A percentile compares a stretch with the other conserved stretches of the same genome.
These are phyloP conservation scores for Solanum chmielewskii DNA, from an alignment of 257 asterid genomes.

Conservation along the genomic window DNA sequence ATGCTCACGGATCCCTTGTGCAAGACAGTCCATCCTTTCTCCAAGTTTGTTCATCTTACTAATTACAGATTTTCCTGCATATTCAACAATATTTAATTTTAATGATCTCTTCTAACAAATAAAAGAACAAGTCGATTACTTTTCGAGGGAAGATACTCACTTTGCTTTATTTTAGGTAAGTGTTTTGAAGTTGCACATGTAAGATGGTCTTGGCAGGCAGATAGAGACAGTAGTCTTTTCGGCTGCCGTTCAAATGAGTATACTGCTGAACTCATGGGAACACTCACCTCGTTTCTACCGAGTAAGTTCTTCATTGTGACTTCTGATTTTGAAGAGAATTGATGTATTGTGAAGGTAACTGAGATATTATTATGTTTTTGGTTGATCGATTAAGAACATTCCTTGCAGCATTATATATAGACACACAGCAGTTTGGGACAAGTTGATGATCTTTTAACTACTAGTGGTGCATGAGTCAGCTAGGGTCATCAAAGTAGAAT, in stretches of 20 bases:
- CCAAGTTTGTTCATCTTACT: neutral
- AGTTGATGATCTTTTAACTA: neutral
- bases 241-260: neutral
- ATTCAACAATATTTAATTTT: neutral
- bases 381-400: neutral
- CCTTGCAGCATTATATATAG: neutral
- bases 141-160: neutral
- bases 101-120: neutral
- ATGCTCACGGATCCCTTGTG: slow-evolving; percentile 39
- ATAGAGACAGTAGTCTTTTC: neutral
- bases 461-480: neutral
- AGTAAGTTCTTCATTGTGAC: neutral
- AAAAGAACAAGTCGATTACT: neutral
- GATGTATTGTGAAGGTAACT: neutral
- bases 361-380: neutral
- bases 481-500: neutral
- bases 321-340: neutral
- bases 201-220: neutral
- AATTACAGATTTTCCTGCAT: neutral
- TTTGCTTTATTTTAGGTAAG: neutral
- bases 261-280: neutral
- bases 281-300: neutral
- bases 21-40: slow-evolving; percentile 19
- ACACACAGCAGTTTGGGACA: neutral
- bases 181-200: neutral